Evolutionary conservation across 2,329 filamentous ascomycete species (phyloP), one percentile per base, ranked within the genome.

Genomic region (Zymoseptoria passerinii): DNA sequence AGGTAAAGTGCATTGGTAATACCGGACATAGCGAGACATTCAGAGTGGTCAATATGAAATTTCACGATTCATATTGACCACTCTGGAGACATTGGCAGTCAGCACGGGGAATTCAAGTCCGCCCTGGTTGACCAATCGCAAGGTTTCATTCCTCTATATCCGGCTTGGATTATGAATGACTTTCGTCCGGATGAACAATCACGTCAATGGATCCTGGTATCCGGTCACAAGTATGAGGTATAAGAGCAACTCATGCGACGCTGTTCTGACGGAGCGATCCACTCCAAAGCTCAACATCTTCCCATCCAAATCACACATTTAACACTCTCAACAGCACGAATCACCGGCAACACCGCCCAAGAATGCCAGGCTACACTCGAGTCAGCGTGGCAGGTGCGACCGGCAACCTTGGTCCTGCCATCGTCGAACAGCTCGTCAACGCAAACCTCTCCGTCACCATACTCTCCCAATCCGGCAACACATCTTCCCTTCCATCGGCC

Each of bases 401-500:
- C 9, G 77, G 77, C 40, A 76, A 76, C 56, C 69, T 79, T 9
- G 77, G 77, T 1, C 70, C 71, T 3, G 62, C 70, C 9, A 66
- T 80, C 28, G 65, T 79, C 29, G 61, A 74, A 10, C 70, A 71
- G 3, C 75, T 81, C 50, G 67, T 77, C 44, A 65, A 73, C 2
- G 65, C 69, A 13, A 71, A 71, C 9, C 71, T 74, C 63, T 64
- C 62, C 50, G 64, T 83, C 57, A 82, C 79, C 1, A 76, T 76
- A 55, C 67, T 83, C 29, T 77, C 76, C 77, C 54, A 57, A 59
- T 8, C 74, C n/a, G 48, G 73, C 28, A 78, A 78, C 60, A 75
- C 67, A 2, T 68, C 65, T 56, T 72, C 62, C 0, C 70, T 81
- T 1, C 77, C 76, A 3, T 62, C 65, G 0, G 74, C 68, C 10